phyloP scores from a whole-genome alignment of 2,329 filamentous ascomycete genomes.

The Chaetoscypha palmicola region DNA sequence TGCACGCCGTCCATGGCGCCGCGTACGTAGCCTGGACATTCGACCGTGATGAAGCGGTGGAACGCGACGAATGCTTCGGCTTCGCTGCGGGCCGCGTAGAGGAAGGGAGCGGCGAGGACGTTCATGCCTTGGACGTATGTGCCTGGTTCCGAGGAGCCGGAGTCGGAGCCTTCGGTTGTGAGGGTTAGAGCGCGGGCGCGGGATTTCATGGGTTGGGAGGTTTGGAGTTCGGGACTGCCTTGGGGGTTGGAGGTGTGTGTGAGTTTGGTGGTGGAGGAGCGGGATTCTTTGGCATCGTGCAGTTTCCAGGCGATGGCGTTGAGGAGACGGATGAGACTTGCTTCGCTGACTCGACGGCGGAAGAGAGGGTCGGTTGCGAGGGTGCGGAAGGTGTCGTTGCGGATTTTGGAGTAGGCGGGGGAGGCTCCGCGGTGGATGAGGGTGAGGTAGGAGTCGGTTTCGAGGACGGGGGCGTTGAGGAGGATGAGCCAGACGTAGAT shows the following conservation, averaged over 20 bases:
- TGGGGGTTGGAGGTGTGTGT: constrained; percentile 22
- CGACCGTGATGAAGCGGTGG: constrained; percentile 75
- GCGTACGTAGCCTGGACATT: constrained; percentile 89
- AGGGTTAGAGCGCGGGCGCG: constrained; percentile 50
- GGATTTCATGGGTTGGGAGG: constrained; percentile 31
- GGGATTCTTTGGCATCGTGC: constrained; percentile 61
- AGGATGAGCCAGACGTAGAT: constrained; percentile 97
- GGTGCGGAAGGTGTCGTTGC: constrained; percentile 96
- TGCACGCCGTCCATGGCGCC: constrained; percentile 98
- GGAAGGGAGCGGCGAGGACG: constrained; percentile 87
- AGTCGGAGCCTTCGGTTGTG: constrained; percentile 58
- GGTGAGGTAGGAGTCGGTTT: constrained; percentile 80
- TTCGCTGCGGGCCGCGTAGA: constrained; percentile 91
- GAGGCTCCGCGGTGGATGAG: constrained; percentile 91
- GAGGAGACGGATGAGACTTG: constrained; percentile 84
- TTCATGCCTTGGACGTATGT: constrained; percentile 99
- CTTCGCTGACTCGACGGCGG: constrained; percentile 88
- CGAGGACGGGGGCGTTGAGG: constrained; percentile 76
- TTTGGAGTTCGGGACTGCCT: constrained; percentile 26
- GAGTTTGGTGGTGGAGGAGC: constrained; percentile 15
- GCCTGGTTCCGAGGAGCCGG: constrained; percentile 58
- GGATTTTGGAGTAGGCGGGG: constrained; percentile 92
- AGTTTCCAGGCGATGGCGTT: constrained; percentile 95
- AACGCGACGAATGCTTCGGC: constrained; percentile 92
- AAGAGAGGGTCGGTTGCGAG: constrained; percentile 96